A percentile compares a stretch with the other conserved stretches of the same genome.
Evolutionary conservation across 2,329 filamentous ascomycete genomes (phyloP).

Genomic region (Colletotrichum simmondsii): DNA sequence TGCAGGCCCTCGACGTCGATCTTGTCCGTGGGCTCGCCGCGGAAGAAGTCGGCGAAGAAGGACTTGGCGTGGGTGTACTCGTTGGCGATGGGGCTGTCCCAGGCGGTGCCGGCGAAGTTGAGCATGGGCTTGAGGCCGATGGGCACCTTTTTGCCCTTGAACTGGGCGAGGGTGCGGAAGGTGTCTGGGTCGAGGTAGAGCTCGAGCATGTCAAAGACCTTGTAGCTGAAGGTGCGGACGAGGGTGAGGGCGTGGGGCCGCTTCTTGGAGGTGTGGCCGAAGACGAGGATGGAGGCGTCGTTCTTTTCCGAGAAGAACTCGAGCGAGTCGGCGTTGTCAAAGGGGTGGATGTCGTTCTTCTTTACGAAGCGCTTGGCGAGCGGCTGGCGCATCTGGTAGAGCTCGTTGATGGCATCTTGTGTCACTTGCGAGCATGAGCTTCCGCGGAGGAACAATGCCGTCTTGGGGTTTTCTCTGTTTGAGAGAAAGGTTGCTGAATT

Average conservation of each 20-base stretch:
- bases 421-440: conserved; percentile 85
- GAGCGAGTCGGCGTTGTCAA: conserved; percentile 87
- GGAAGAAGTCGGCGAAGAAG: conserved; percentile 91
- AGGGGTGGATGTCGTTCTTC: conserved; percentile 95
- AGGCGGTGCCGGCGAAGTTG: conserved; percentile 88
- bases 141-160: conserved; percentile 80
- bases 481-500: not conserved
- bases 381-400: conserved; percentile 86
- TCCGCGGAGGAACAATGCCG: conserved; percentile 88
- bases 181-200: conserved; percentile 81
- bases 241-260: conserved; percentile 91
- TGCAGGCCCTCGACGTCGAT: conserved; percentile 96
- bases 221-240: conserved; percentile 83
- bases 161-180: conserved; percentile 77
- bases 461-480: conserved; percentile 82
- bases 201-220: conserved; percentile 95
- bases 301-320: conserved; percentile 99
- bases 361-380: conserved; percentile 93
- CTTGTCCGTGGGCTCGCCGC: conserved; percentile 77
- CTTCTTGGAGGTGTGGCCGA: conserved; percentile 91
- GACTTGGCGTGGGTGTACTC: conserved; percentile 89
- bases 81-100: conserved; percentile 82
- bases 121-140: conserved; percentile 90
- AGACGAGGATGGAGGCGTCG: conserved; percentile 86
- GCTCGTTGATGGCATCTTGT: conserved; percentile 85